Base-by-base conservation (phyloP, 2,329 filamentous ascomycete genomes). In the Fusarium newnesense region DNA sequence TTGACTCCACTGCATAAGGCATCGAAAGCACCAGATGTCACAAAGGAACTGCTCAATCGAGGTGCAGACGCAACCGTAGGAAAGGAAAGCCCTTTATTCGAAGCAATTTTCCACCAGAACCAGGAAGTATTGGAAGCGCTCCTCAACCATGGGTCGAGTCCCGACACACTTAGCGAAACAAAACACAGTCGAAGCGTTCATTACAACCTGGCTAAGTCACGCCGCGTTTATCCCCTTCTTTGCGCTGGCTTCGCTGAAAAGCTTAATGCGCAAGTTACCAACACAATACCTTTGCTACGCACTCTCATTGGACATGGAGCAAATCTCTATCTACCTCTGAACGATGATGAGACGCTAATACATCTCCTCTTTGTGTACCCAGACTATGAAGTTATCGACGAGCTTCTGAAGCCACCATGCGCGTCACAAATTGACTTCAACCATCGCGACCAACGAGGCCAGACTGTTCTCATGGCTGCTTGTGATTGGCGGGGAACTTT, bases 381-480 rank as follows among this genome's bases (percentile, higher is more conserved):
- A 8, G 5, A 46, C 1, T 61, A 73, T n/a, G 42, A 49, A 0
- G 34, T 52, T 2, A 1, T 54, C 7, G 30, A 71, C 2, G 30
- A 47, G 3, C 40, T 77, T 9, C 32, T 77, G 3, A 9, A 69
- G 12, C 69, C 73, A 5, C 67, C 75, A 9, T 77, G 71, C 13
- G 39, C 58, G 1, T 75, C 75, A 1, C 40, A 64, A 8, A 75
- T 77, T 13, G 59, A 77, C 42, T 72, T 77, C 9, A 34, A 75
- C n/a, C 46, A 52, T n/a, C 67, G 65, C 3, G 73, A 77, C 12
- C 71, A 73, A 18, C 56, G 18, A 7, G 71, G 73, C 2, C 62
- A 66, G 2, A 76, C 75, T 4, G 42, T 76, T 7, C 40, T 77
- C 16, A 77, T 77, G 63, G 71, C 75, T 28, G 60, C 75, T 2